These are phyloP conservation scores for Penicillium fimorum DNA, from an alignment of 495 filamentous ascomycete species.

Conservation along the genomic window DNA sequence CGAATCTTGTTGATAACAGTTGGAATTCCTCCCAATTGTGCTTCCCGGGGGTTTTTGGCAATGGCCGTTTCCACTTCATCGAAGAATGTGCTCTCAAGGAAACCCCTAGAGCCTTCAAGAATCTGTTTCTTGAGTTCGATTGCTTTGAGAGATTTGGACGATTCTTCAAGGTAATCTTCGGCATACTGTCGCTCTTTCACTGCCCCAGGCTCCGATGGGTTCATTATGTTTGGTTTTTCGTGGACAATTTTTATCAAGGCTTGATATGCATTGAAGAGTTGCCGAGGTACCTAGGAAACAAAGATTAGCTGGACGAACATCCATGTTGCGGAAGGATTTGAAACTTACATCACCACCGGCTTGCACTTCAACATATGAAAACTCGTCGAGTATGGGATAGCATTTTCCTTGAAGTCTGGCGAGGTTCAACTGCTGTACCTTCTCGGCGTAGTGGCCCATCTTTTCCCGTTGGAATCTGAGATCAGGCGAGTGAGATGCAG, in stretches of 20 bases:
- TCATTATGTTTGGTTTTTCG: conserved; percentile 57
- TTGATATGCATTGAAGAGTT: conserved; percentile 74
- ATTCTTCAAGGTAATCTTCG: conserved; percentile 68
- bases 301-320: conserved; percentile 17
- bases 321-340: not conserved
- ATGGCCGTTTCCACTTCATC: conserved; percentile 71
- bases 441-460: conserved; percentile 71
- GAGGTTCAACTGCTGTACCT: conserved; percentile 72
- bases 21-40: conserved; percentile 84
- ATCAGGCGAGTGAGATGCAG: conserved; percentile 52
- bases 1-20: conserved; percentile 85
- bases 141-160: conserved; percentile 57
- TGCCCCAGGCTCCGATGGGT: conserved; percentile 50
- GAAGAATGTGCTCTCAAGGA: conserved; percentile 73
- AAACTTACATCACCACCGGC: conserved; percentile 60
- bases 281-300: conserved; percentile 51
- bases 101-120: conserved; percentile 70
- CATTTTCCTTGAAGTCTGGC: conserved; percentile 61
- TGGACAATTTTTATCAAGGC: conserved; percentile 71
- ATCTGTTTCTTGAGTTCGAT: conserved; percentile 69
- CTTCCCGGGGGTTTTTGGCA: conserved; percentile 79
- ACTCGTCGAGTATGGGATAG: conserved; percentile 69
- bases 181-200: conserved; percentile 76
- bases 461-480: conserved; percentile 75
- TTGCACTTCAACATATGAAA: conserved; percentile 66